Evolutionary conservation across 163 green algal species (phyloP).

Genomic region (Scenedesmus sp.): DNA sequence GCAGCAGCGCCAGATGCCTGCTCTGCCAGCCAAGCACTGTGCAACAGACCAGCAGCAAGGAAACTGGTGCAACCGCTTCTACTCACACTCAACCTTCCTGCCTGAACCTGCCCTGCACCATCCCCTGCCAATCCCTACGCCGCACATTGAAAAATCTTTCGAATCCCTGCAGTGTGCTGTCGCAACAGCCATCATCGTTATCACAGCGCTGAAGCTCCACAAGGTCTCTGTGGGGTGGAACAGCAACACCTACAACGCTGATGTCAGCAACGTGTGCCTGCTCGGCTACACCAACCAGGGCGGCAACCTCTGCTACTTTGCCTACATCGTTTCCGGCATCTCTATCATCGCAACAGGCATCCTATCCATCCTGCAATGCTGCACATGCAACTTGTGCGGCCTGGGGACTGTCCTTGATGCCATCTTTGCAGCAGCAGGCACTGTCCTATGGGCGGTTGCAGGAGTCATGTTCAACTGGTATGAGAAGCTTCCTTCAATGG

Average conservation of each 20-base stretch:
- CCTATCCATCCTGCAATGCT: slow-evolving; percentile 56
- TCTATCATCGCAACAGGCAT: slow-evolving; percentile 44
- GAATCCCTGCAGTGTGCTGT: neutral
- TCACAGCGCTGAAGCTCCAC: slow-evolving; percentile 50
- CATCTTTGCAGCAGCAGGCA: slow-evolving; percentile 41
- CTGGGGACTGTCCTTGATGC: slow-evolving; percentile 53
- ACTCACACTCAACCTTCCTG: neutral
- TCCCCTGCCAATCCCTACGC: neutral
- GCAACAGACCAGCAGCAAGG: neutral
- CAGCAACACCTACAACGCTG: neutral
- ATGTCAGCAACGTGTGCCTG: slow-evolving; percentile 49
- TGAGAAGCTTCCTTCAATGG: neutral
- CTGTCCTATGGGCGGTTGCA: slow-evolving; percentile 38
- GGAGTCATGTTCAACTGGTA: slow-evolving; percentile 46
- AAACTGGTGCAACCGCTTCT: neutral
- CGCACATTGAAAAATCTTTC: too few relatives aligned
- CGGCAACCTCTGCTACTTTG: slow-evolving; percentile 52
- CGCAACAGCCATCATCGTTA: slow-evolving; percentile 54
- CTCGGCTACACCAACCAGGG: slow-evolving; percentile 40
- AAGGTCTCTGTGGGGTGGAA: slow-evolving; percentile 23
- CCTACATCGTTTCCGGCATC: slow-evolving; percentile 51
- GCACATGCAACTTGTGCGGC: slow-evolving; percentile 64
- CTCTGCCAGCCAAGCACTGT: neutral
- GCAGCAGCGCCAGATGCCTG: neutral
- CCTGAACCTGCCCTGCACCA: neutral